Evolutionary conservation across 2,329 filamentous ascomycete genomes (phyloP).

Genomic region (Pseudopyricularia javanii): DNA sequence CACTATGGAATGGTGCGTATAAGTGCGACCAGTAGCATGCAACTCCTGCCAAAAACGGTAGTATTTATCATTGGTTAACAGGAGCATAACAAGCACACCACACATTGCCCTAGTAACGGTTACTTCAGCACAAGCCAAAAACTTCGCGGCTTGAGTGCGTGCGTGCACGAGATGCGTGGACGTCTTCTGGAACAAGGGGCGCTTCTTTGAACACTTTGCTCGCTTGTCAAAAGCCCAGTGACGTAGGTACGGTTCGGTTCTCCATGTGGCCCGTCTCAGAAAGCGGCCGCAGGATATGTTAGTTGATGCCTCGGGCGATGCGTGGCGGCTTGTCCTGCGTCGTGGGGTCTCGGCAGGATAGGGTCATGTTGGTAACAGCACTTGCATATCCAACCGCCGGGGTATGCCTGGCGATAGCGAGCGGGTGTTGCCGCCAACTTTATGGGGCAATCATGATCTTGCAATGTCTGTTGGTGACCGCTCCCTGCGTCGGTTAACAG

Average conservation of each 20-base stretch:
- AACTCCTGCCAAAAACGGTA: background rate
- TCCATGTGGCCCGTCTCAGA: background rate
- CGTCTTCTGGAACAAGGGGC: background rate
- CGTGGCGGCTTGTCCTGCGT: background rate
- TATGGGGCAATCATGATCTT: background rate
- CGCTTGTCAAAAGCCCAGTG: too few species aligned
- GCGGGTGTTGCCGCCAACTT: background rate
- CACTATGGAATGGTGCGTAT: too few species aligned
- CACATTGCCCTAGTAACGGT: too few species aligned
- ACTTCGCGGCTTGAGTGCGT: too few species aligned
- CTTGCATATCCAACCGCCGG: background rate
- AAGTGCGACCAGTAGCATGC: background rate
- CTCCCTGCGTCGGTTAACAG: too few species aligned
- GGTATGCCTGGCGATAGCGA: background rate
- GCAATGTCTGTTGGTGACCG: background rate
- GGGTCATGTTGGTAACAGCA: background rate
- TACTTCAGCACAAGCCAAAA: too few species aligned
- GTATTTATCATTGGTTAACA: background rate
- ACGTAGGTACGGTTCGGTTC: background rate
- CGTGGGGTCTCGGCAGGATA: background rate
- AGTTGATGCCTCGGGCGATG: background rate
- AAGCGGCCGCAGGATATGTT: background rate
- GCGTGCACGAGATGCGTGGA: background rate
- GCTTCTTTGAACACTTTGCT: too few species aligned
- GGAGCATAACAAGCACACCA: too few species aligned